Percentiles rank a stretch among this genome's conserved stretches.
Conservation (phyloP, 2,329 filamentous ascomycete species). For the Sporothrix pseudoabietina region DNA sequence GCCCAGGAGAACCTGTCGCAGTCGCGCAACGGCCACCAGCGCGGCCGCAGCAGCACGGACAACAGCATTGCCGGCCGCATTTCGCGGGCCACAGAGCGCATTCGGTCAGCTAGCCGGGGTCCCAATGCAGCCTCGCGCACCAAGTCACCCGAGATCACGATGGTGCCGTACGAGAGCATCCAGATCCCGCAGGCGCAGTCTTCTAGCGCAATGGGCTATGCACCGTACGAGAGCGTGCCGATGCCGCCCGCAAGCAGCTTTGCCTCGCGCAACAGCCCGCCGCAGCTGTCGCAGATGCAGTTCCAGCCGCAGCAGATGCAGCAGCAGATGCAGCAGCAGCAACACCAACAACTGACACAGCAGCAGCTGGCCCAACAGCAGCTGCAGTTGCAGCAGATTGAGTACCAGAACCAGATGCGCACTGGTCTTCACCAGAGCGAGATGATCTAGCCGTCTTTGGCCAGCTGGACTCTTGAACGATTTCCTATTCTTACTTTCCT, state of each 20-base stretch:
- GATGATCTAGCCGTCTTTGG: conserved; percentile 52
- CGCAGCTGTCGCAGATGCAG: conserved; percentile 37
- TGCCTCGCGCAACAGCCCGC: conserved; percentile 40
- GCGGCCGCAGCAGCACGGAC: conserved; percentile 59
- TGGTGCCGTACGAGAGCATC: conserved; percentile 46
- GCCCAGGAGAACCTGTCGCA: conserved; percentile 11
- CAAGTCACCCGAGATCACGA: conserved; percentile 43
- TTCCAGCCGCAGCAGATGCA: conserved; percentile 33
- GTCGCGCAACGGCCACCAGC: conserved; percentile 52
- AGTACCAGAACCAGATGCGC: conserved; percentile 44
- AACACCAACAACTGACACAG: conserved; percentile 32
- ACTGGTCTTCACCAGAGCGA: conserved; percentile 58
- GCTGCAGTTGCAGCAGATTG: conserved; percentile 39
- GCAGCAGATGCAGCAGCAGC: conserved; percentile 25
- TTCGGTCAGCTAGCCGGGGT: conserved; percentile 61
- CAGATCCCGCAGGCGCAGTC: conserved; percentile 44
- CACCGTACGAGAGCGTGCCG: conserved; percentile 50
- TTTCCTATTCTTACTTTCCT: conserved; percentile 23
- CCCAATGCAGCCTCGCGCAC: conserved; percentile 45
- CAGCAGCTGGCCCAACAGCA: conserved; percentile 40
- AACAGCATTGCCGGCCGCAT: conserved; percentile 57
- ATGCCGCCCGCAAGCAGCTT: conserved; percentile 43
- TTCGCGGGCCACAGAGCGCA: conserved; percentile 60
- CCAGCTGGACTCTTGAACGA: conserved; percentile 12
- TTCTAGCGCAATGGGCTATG: conserved; percentile 40